A percentile compares a stretch with the other conserved stretches of the same genome.
phyloP scores from a whole-genome alignment of 2,329 filamentous ascomycete genomes.

The Blumeriella jaapii region DNA sequence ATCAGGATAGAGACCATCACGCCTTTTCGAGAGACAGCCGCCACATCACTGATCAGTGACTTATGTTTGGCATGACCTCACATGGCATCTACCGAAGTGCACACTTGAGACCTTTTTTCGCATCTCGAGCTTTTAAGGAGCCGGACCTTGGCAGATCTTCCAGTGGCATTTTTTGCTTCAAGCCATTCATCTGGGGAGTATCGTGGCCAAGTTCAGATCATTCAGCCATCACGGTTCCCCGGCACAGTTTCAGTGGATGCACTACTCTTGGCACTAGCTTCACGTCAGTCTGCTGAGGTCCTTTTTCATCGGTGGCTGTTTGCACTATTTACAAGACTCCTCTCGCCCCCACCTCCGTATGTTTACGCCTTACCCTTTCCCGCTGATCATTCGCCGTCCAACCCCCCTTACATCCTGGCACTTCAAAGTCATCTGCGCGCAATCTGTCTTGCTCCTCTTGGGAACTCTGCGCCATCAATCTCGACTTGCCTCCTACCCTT shows the following conservation, averaged over 20 bases:
- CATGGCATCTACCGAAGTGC: neutral
- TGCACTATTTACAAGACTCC: slow-evolving; percentile 6
- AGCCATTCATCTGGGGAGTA: no score
- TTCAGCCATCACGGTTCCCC: slow-evolving; percentile 17
- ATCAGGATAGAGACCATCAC: no score
- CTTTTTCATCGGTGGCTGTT: neutral
- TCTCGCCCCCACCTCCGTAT: slow-evolving; percentile 1
- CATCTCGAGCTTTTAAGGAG: no score
- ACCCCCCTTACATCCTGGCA: slow-evolving; percentile 13
- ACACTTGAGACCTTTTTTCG: no score
- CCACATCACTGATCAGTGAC: neutral
- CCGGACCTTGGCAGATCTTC: no score
- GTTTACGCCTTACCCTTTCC: slow-evolving; percentile 8
- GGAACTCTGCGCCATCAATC: slow-evolving; percentile 5
- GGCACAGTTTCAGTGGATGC: slow-evolving; percentile 14
- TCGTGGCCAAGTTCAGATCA: slow-evolving; percentile 17
- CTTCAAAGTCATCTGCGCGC: slow-evolving; percentile 21
- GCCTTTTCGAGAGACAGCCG: neutral
- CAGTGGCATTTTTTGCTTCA: no score
- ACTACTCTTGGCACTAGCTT: slow-evolving; percentile 8
- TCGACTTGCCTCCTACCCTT: slow-evolving; percentile 8
- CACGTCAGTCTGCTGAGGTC: neutral
- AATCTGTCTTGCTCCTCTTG: slow-evolving; percentile 9
- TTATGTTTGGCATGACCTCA: neutral
- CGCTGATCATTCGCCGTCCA: slow-evolving; percentile 2